Evolutionary conservation across 768 basidiomycete species (phyloP), one percentile per base, ranked within the genome.

Genomic region (Podaxis carcinomalis): DNA sequence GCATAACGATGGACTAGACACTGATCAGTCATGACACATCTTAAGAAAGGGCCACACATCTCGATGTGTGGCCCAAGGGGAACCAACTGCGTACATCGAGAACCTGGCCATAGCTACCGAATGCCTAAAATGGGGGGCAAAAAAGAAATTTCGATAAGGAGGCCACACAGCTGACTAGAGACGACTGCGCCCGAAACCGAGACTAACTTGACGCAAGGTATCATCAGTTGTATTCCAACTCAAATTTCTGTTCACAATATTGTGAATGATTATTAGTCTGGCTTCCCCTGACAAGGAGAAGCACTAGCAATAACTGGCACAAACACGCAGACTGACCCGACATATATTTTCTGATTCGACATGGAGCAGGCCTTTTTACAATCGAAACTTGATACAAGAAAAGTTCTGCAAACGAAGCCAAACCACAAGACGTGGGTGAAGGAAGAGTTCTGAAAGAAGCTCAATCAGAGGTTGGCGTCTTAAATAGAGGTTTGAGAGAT

Each of bases 181-280:
- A 67, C 60, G 62, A 70, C 66, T 66, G 63, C 68, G 72, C 68
- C 68, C 68, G 62, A 68, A 61, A 78, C 73, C 77, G 77, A 83
- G 69, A 91, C 92, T 88, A 83, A 95, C 93, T 79, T 86, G 76
- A 76, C 89, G 88, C 68, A 97, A 83, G 60, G 85, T 84, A 44
- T 96, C 94, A 85, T 96, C 94, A 74, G 86, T 95, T 75, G 95
- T 96, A 81, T 89, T 90, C 92, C 92, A 93, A 84, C 90, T 92
- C 83, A 93, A 82, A 86, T 93, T 93, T 82, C 92, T 93, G 87
- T 78, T 79, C 72, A 75, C 72, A 75, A 74, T 67, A 72, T 76
- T 76, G 71, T 76, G 78, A 79, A 74, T 72, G 68, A 72, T 72
- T 75, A 85, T 88, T 78, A 87, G 85, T 86, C 76, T 70, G 75